Evolutionary conservation across 2,329 filamentous ascomycete genomes (phyloP), one percentile per base, ranked within the genome.

Genomic region (Neurospora sp.): DNA sequence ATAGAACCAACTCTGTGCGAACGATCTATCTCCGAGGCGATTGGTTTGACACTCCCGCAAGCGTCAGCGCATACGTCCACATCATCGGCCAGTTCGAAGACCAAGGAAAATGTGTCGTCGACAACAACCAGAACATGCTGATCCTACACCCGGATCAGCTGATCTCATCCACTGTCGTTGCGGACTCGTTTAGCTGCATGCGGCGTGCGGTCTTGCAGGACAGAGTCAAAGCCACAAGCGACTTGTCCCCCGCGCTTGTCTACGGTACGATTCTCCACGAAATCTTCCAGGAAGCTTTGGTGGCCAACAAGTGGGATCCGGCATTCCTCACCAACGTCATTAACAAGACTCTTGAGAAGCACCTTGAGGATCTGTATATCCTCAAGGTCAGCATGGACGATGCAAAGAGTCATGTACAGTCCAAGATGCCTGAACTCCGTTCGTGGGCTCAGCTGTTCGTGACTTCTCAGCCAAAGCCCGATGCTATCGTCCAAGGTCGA

Each of bases 211-310:
- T 98, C 1, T 86, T 99, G 36, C 94, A 98, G 79, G 95, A 99
- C 78, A 90, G 96, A 39, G 91, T 99, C 75, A 98, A 98, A 80
- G 92, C 93, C 8, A 95, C 93, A 0, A 91, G 90, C 75, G 91
- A 93, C 73, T 86, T 92, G 2, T 92, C 89, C 65, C 87, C 91
- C 40, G 88, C 94, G 0, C 89, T 97, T 75, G 89, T 98, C 0
- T 98, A 98, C 77, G 96, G 96, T 66, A 96, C 92, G 43, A 90
- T 99, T 70, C 86, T 99, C 15, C 96, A 99, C 78, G 95, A 98
- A 77, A 89, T 98, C 28, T 98, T 99, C 74, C 96, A 99, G 78
- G 90, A 94, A 77, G 93, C 94, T 1, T 82, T 99, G 76, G 88
- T 92, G 77, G 87, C 87, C 3, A 97, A 98, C 77, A 82, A 85